Percentiles rank a stretch among this genome's conserved stretches.
These are phyloP conservation scores for Microbotryum saponariae DNA, from an alignment of 1,284 basidiomycete species.

Conservation along the genomic window DNA sequence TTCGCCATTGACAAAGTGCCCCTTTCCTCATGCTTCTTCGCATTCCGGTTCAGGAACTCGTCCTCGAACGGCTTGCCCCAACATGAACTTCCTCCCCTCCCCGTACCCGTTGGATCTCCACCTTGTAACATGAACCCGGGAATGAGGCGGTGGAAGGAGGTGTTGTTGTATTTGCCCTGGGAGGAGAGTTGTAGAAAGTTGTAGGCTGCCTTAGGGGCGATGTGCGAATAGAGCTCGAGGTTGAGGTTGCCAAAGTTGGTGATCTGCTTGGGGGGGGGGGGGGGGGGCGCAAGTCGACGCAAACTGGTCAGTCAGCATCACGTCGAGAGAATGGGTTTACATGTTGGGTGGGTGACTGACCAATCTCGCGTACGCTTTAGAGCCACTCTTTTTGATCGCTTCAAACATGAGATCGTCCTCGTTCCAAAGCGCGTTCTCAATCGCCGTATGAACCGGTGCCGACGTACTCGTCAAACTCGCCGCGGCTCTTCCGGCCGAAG, in stretches of 20 bases:
- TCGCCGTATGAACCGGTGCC: constrained; percentile 67
- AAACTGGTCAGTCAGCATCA: no score
- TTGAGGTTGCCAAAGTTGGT: constrained; percentile 76
- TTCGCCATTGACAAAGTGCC: constrained; percentile 86
- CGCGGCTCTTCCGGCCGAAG: constrained; percentile 80
- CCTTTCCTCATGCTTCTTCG: constrained; percentile 51
- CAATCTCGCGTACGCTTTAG: constrained; percentile 28
- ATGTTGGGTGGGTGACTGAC: constrained; percentile 9
- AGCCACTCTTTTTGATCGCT: constrained; percentile 41
- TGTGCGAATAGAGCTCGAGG: constrained; percentile 83
- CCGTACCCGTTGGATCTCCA: constrained; percentile 64
- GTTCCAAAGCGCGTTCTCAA: constrained; percentile 78
- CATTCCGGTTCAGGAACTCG: constrained; percentile 66
- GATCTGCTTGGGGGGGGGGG: constrained; percentile 6
- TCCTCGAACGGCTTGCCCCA: constrained; percentile 96
- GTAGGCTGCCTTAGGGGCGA: constrained; percentile 95
- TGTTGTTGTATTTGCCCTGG: constrained; percentile 80
- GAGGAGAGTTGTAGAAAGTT: constrained; percentile 87
- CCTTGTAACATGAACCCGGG: constrained; percentile 82
- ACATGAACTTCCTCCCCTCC: constrained; percentile 81
- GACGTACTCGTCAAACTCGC: constrained; percentile 90
- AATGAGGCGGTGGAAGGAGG: constrained; percentile 81
- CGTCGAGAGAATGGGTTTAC: neutral
- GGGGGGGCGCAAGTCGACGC: no score
- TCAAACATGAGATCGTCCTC: constrained; percentile 82